Conservation (phyloP, 441 rosid species). For the Arabidopsis hybrid region DNA sequence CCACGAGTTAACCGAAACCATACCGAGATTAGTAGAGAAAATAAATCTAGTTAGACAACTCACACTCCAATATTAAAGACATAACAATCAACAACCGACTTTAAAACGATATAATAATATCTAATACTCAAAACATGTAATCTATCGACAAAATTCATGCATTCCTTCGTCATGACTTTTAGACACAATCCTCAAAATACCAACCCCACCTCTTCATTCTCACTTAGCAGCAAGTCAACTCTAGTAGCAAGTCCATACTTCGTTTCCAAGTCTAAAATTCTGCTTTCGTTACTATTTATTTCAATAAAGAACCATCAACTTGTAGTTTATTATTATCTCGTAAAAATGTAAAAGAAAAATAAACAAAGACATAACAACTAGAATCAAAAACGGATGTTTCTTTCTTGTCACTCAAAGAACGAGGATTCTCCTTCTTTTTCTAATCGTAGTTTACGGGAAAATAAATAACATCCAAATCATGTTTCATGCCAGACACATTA, state of each 20-base stretch:
- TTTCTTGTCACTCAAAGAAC: slow-evolving; percentile 31
- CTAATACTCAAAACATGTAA: too few species aligned
- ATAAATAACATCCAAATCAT: slow-evolving; percentile 31
- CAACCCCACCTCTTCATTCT: slow-evolving; percentile 21
- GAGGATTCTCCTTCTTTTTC: slow-evolving; percentile 3
- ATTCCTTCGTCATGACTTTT: background rate
- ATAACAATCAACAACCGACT: too few species aligned
- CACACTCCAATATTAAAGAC: too few species aligned
- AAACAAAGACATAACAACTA: slow-evolving; percentile 21
- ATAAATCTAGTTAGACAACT: too few species aligned
- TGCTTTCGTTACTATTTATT: slow-evolving; percentile 8
- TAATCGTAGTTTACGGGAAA: slow-evolving; percentile 31
- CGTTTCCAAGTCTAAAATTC: background rate
- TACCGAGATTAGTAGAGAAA: too few species aligned
- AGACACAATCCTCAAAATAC: background rate
- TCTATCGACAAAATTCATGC: background rate
- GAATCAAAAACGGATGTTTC: slow-evolving; percentile 35
- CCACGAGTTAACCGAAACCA: too few species aligned
- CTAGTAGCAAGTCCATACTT: background rate
- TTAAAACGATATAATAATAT: too few species aligned
- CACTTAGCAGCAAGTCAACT: slow-evolving; percentile 37
- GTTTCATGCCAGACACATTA: slow-evolving; percentile 41
- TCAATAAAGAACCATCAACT: background rate
- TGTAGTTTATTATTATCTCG: background rate
- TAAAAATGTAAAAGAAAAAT: background rate